phyloP scores from a whole-genome alignment of 1,284 basidiomycete species.

The Ganoderma meredithae region DNA sequence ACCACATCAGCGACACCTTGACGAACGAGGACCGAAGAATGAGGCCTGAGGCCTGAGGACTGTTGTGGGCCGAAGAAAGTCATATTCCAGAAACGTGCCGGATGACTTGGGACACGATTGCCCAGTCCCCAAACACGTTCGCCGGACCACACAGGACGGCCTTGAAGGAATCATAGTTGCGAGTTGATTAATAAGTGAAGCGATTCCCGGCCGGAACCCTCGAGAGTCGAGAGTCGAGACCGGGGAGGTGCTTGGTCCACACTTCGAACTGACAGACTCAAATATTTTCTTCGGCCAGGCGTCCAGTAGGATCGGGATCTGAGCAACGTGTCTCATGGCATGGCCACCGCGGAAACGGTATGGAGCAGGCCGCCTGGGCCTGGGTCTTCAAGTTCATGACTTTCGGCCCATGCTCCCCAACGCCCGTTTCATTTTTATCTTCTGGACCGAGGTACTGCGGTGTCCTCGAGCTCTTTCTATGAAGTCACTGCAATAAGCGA shows the following conservation, averaged over 20 bases:
- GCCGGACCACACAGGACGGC: neutral
- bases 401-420: neutral
- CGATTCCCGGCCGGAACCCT: too few relatives aligned
- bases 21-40: neutral
- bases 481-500: neutral
- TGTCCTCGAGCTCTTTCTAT: neutral
- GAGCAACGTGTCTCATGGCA: neutral
- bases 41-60: neutral
- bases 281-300: neutral
- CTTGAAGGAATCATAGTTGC: neutral
- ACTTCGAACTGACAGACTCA: neutral
- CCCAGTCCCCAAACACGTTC: neutral
- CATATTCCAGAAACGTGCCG: neutral
- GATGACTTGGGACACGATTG: neutral
- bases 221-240: neutral
- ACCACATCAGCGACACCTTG: neutral
- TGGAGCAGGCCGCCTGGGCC: too few relatives aligned
- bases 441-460: neutral
- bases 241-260: too few relatives aligned
- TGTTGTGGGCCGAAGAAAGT: neutral
- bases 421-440: neutral
- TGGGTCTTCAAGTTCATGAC: neutral
- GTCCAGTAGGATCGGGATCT: slow-evolving; percentile 9
- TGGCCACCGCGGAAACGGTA: neutral
- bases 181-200: neutral